Percentiles rank a stretch among this genome's conserved stretches.
phyloP scores from a whole-genome alignment of 2,329 filamentous ascomycete genomes.

The Ophiostoma piceae region DNA sequence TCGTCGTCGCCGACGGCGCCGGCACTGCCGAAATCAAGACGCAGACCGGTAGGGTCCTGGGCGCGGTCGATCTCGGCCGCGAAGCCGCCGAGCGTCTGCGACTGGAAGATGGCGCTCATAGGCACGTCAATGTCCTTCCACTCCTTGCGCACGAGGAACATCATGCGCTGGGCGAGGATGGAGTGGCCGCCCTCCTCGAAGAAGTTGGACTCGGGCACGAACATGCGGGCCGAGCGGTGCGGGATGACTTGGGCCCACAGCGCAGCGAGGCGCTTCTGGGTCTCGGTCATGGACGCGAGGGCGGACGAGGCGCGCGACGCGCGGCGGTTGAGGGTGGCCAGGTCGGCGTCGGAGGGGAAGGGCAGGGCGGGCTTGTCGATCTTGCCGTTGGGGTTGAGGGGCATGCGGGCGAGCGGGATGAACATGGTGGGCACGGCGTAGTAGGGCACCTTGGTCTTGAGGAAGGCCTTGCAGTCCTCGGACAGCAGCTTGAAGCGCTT shows the following conservation, averaged over 20 bases:
- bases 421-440: conserved; percentile 73
- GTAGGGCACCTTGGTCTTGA: conserved; percentile 65
- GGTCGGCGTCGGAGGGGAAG: conserved; percentile 66
- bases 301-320: conserved; percentile 27
- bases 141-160: conserved; percentile 57
- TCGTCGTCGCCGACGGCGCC: conserved; percentile 25
- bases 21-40: conserved; percentile 21
- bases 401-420: conserved; percentile 60
- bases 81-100: conserved; percentile 48
- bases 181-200: conserved; percentile 78
- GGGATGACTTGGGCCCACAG: conserved; percentile 70
- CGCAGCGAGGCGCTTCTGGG: conserved; percentile 61
- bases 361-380: conserved; percentile 74
- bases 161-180: conserved; percentile 73
- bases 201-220: conserved; percentile 58
- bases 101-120: conserved; percentile 65
- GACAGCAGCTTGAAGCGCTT: conserved; percentile 24
- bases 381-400: conserved; percentile 67
- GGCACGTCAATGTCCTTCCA: conserved; percentile 48
- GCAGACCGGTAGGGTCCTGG: conserved; percentile 27
- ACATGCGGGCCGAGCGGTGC: conserved; percentile 50
- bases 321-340: conserved; percentile 29
- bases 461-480: conserved; percentile 37
- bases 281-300: conserved; percentile 39
- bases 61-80: conserved; percentile 43